These are phyloP conservation scores for Linaria vulgaris DNA, from an alignment of 257 asterid genomes.

Conservation along the genomic window DNA sequence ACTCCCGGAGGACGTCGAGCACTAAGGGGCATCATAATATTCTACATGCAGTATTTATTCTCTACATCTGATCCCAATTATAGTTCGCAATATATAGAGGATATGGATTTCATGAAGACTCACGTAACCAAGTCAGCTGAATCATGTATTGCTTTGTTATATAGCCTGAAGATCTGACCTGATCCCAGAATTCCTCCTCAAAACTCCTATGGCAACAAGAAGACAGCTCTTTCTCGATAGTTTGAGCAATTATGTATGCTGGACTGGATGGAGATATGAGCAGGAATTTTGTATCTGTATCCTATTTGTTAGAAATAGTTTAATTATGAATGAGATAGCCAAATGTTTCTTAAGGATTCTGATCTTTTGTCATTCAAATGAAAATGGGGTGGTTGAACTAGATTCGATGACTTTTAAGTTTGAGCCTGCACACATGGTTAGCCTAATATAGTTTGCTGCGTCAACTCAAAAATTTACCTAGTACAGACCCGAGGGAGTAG, in stretches of 20 bases:
- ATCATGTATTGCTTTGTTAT: neutral
- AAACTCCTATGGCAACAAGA: neutral
- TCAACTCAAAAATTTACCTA: too few species aligned
- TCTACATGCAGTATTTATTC: neutral
- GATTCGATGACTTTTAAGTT: too few species aligned
- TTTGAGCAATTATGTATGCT: neutral
- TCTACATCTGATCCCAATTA: constrained; percentile 6
- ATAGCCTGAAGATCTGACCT: neutral
- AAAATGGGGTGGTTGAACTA: too few species aligned
- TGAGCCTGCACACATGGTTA: too few species aligned
- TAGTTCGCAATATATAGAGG: neutral
- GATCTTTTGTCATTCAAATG: neutral
- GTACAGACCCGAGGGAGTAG: too few species aligned
- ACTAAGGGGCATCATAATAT: constrained; percentile 23
- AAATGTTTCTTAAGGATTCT: neutral
- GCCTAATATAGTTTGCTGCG: too few species aligned
- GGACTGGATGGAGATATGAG: neutral
- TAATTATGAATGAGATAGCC: neutral
- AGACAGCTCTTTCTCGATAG: neutral
- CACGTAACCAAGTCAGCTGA: constrained; percentile 7
- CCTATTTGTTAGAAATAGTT: too few species aligned
- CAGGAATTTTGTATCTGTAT: neutral
- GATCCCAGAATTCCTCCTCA: neutral
- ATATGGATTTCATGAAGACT: neutral
- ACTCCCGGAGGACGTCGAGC: constrained; percentile 66